Base-by-base conservation (phyloP, 1,139 yeast genomes). In the Candida frijolesensis region DNA sequence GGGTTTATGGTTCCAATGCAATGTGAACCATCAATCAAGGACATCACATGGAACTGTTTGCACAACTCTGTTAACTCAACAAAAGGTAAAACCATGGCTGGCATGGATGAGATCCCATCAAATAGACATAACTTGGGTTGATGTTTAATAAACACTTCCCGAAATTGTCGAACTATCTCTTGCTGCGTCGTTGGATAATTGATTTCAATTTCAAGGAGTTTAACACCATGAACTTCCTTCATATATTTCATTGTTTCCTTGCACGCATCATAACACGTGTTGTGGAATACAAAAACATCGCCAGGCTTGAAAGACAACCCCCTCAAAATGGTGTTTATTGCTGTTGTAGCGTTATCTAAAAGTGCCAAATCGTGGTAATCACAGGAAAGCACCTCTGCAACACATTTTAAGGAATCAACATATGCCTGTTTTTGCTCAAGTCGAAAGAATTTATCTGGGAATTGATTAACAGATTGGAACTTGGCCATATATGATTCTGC, bases 21-120 rank as follows among this genome's bases (percentile, higher is more conserved):
- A 62, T 87, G 94, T 2, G 94, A 90, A 9, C 87, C 94, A 62
- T 87, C 95, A 27, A 87, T 74, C 40, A 84, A 65, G 2, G 89
- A 81, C 44, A 84, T 57, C 6, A 82, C 79, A 9, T 67, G 65
- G 52, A 80, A 67, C 45, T 79, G 62, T 14, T 68, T 66, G 58
- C 89, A 83, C 45, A 81, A 63, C n/a, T 64, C 55, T 2, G 76
- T 71, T 49, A 86, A 58, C 51, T 71, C 62, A 52, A 76, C 76
- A 64, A 76, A 85, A 0, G 94, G 94, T 38, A 85, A 61, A 27
- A 69, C 61, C 10, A 78, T 78, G 1, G 85, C 86, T 0, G 94
- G 94, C 79, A 79, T 75, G 1, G 91, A 85, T 15, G 81, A 67
- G 29, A 86, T 77, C 10, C 82, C 72, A 58, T 87, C 95, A 60